Evolutionary conservation across 305 asterid species (phyloP), one percentile per base, ranked within the genome.

Genomic region (Solanum hybrid): DNA sequence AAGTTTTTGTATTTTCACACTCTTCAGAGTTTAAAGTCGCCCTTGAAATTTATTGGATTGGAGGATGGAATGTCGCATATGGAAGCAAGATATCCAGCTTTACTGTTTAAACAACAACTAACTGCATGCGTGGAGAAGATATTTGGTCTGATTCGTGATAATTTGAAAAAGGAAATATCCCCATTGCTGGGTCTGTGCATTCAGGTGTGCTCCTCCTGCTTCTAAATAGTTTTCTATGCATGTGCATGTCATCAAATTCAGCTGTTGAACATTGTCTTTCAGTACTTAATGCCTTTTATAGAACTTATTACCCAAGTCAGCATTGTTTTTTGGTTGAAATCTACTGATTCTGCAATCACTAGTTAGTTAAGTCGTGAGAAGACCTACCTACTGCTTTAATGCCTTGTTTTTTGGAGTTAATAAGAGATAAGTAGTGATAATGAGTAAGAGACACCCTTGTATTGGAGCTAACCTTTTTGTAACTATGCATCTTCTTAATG

Each of bases 91-190:
- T 96, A 94, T 91, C 99, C 99, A 56, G 98, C 99, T 90, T 79
- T 96, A 84, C 92, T 96, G 88, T 96, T 97, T 93, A 97, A 96
- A 89, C 99, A 97, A 90, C 99, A 96, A 90, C 89, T 96, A 93
- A 95, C 98, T 86, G 98, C 99, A 86, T 96, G 97, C 85, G 98
- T 97, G 13, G 99, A 97, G 95, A 97, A 97, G 94, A 96, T 96
- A 89, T 97, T 97, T 92, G 99, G 99, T 88, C 89, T 94, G 94
- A 97, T 97, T 89, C 96, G 99, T 56, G 99, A 97, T 91, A 97
- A 97, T 92, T 91, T 96, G 95, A 97, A 97, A 97, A 97, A 97
- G 94, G 99, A 97, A 93, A 95, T 97, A 90, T 93, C 96, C 90
- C 96, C 98, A 38, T 91, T 97, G 90, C 89, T 97, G 95, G 95